These are phyloP conservation scores for Trichoderma gamsii DNA, from an alignment of 495 filamentous ascomycete genomes.

Conservation along the genomic window DNA sequence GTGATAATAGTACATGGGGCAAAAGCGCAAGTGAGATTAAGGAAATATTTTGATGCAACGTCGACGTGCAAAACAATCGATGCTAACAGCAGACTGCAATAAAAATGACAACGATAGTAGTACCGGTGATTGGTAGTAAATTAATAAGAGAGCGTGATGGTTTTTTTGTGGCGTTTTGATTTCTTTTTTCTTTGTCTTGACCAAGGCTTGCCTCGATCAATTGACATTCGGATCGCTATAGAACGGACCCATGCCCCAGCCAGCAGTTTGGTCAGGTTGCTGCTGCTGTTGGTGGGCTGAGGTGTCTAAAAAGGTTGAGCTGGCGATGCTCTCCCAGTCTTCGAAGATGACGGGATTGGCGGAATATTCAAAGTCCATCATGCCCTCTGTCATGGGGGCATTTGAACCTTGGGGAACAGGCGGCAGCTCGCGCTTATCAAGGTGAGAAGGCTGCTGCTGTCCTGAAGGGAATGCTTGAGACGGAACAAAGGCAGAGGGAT, in stretches of 20 bases:
- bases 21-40: conserved; percentile 1
- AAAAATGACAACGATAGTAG: neutral
- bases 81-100: neutral
- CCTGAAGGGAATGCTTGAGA: neutral
- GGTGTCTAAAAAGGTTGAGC: conserved; percentile 11
- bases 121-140: neutral
- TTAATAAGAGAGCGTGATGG: neutral
- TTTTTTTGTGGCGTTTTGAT: neutral
- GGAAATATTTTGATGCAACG: conserved; percentile 1
- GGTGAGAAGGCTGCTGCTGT: neutral
- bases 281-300: neutral
- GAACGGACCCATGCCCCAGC: neutral
- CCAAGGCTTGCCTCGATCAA: neutral
- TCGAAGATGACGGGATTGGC: conserved; percentile 12
- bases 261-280: neutral
- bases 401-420: conserved; percentile 1
- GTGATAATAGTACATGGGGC: conserved; percentile 5
- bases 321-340: conserved; percentile 17
- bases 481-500: neutral
- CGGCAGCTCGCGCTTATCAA: conserved; percentile 14
- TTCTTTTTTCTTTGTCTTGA: neutral
- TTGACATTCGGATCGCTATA: neutral
- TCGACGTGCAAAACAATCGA: neutral
- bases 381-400: conserved; percentile 1
- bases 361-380: conserved; percentile 16